phyloP scores from a whole-genome alignment of 305 asterid genomes.

The Galium porrigens region DNA sequence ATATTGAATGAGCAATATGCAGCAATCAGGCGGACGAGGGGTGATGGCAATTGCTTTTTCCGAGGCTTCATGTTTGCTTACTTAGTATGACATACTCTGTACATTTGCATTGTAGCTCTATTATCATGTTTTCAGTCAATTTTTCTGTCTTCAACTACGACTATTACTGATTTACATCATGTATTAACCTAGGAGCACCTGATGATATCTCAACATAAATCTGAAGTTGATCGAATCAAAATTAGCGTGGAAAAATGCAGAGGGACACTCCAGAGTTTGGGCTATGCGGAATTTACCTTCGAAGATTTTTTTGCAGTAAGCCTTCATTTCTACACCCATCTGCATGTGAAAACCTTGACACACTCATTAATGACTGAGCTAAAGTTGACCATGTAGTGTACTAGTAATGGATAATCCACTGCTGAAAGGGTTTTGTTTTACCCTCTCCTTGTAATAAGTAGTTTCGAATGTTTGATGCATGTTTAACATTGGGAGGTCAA shows the following conservation, averaged over 20 bases:
- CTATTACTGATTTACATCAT: slow-evolving; percentile 19
- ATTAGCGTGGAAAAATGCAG: slow-evolving; percentile 62
- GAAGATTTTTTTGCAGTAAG: slow-evolving; percentile 83
- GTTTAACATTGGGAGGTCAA: background rate
- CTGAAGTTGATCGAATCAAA: slow-evolving; percentile 59
- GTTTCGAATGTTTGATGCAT: background rate
- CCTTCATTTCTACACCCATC: slow-evolving; percentile 9
- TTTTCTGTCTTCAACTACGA: slow-evolving; percentile 2
- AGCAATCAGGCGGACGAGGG: slow-evolving; percentile 75
- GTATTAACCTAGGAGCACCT: slow-evolving; percentile 52
- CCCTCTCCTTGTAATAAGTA: background rate
- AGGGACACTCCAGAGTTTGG: slow-evolving; percentile 71
- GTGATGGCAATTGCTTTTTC: slow-evolving; percentile 94
- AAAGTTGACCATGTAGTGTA: background rate
- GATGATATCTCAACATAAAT: slow-evolving; percentile 56
- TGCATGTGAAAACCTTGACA: slow-evolving; percentile 8
- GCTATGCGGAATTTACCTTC: slow-evolving; percentile 81
- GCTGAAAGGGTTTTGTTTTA: background rate
- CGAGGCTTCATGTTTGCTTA: slow-evolving; percentile 94
- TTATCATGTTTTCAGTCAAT: background rate
- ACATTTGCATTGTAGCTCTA: slow-evolving; percentile 13
- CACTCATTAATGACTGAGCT: background rate
- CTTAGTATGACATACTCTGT: slow-evolving; percentile 43
- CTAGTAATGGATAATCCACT: background rate
- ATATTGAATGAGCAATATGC: slow-evolving; percentile 56